A percentile compares a stretch with the other conserved stretches of the same genome.
phyloP scores from a whole-genome alignment of 805 yeast genomes.

The Teunomyces lycoperdinae region DNA sequence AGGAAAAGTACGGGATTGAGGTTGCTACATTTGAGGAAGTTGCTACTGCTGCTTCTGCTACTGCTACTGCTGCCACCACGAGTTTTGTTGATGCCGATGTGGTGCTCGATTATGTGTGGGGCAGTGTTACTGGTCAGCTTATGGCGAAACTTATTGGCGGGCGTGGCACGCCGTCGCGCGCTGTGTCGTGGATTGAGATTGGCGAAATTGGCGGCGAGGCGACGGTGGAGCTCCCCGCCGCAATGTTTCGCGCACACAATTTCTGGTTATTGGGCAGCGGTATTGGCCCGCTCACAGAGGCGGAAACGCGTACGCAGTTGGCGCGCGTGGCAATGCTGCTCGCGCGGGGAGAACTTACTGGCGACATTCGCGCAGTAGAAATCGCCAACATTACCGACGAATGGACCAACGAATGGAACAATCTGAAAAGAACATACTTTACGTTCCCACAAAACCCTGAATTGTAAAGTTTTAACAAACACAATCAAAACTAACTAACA shows the following conservation, averaged over 20 bases:
- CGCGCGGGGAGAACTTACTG: conserved; percentile 4
- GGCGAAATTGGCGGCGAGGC: conserved; percentile 10
- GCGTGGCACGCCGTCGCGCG: conserved; percentile 1
- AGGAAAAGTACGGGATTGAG: too few relatives aligned
- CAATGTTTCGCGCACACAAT: conserved; percentile 8
- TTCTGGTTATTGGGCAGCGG: conserved; percentile 10
- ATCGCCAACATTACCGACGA: conserved; percentile 7
- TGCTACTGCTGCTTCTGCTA: conserved; percentile 4
- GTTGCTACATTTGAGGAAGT: not conserved
- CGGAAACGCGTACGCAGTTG: not conserved
- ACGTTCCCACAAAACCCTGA: not conserved
- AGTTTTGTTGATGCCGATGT: conserved; percentile 6
- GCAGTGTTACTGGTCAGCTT: conserved; percentile 5
- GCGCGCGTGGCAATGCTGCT: conserved; percentile 2
- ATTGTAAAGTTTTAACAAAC: too few relatives aligned
- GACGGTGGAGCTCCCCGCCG: conserved; percentile 2
- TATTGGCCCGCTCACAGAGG: conserved; percentile 6
- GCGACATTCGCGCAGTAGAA: conserved; percentile 1
- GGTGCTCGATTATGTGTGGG: conserved; percentile 11
- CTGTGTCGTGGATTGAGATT: conserved; percentile 9
- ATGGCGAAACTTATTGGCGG: not conserved
- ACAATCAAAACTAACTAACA: too few relatives aligned
- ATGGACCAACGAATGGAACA: conserved; percentile 8
- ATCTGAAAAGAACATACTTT: conserved; percentile 8
- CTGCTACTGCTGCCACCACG: not conserved